Evolutionary conservation across 768 basidiomycete genomes (phyloP).

Genomic region (Leccinellum albellum): DNA sequence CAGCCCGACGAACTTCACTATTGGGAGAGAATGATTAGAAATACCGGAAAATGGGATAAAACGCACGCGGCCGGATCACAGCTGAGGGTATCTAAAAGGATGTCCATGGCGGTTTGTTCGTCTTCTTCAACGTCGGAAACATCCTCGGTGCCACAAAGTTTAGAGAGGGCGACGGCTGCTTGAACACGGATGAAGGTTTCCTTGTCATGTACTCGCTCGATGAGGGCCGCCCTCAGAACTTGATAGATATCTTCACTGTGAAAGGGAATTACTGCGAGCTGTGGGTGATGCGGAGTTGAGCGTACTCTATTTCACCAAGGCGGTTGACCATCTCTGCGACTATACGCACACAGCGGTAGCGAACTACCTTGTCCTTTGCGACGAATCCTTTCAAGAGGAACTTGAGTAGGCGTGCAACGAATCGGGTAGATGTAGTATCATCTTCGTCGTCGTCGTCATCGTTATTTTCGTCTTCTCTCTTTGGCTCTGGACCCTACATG

Average conservation of each 20-base stretch:
- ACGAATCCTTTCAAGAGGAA: slow-evolving; percentile 75
- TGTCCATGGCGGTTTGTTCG: slow-evolving; percentile 45
- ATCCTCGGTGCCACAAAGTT: slow-evolving; percentile 71
- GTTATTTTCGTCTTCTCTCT: slow-evolving; percentile 30
- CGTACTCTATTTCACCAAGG: slow-evolving; percentile 84
- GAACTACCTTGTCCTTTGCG: slow-evolving; percentile 84
- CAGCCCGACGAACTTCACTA: slow-evolving; percentile 85
- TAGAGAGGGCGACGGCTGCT: slow-evolving; percentile 75
- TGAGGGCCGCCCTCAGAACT: slow-evolving; percentile 54
- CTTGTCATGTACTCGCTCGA: slow-evolving; percentile 76
- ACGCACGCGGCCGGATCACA: slow-evolving; percentile 76
- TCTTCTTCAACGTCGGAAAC: slow-evolving; percentile 48
- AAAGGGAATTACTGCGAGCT: neutral
- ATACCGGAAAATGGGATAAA: neutral
- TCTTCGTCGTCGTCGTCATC: slow-evolving; percentile 53
- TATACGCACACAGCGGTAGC: slow-evolving; percentile 76
- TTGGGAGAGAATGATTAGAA: neutral
- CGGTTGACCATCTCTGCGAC: slow-evolving; percentile 76
- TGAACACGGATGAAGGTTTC: slow-evolving; percentile 75
- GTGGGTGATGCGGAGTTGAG: neutral
- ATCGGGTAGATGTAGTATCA: slow-evolving; percentile 66
- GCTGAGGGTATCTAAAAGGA: slow-evolving; percentile 63
- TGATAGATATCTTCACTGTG: slow-evolving; percentile 73
- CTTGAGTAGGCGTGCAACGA: slow-evolving; percentile 61
- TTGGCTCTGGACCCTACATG: slow-evolving; percentile 28